These are phyloP conservation scores for Gossypioides kirkii DNA, from an alignment of 345 rosid species.

Conservation along the genomic window DNA sequence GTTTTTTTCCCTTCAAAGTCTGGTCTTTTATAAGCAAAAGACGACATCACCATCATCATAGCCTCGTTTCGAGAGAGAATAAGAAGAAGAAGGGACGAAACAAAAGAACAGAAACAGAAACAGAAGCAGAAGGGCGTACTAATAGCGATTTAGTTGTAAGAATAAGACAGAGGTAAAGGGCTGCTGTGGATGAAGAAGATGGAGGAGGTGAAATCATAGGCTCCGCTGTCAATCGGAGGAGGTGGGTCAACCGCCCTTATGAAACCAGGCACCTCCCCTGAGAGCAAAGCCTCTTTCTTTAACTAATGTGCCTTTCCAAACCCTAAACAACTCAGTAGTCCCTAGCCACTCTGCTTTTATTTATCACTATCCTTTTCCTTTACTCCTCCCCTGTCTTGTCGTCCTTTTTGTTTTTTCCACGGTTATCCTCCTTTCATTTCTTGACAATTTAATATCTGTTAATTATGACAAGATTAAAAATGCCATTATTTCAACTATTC, in stretches of 20 bases:
- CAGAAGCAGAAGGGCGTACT: background rate
- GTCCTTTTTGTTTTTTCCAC: background rate
- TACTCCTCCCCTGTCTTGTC: background rate
- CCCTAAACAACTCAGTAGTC: background rate
- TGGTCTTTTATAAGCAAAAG: background rate
- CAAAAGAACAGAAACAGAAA: background rate
- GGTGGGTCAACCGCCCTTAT: background rate
- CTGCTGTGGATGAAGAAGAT: background rate
- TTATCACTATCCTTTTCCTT: background rate
- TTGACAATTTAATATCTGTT: no score
- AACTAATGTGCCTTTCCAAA: constrained; percentile 8
- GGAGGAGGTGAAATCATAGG: constrained; percentile 27
- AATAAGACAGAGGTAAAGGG: background rate
- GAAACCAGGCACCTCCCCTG: constrained; percentile 9
- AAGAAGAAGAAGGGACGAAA: background rate
- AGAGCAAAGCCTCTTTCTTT: constrained; percentile 46
- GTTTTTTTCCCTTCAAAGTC: constrained; percentile 7
- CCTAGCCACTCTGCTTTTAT: background rate
- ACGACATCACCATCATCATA: constrained; percentile 30
- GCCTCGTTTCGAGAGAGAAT: constrained; percentile 22
- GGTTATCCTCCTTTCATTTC: background rate
- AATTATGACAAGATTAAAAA: no score
- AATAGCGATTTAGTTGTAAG: background rate
- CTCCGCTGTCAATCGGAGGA: constrained; percentile 16
- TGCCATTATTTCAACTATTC: no score